Evolutionary conservation across 2,329 filamentous ascomycete species (phyloP).

Genomic region (Cordyceps tenuipes): DNA sequence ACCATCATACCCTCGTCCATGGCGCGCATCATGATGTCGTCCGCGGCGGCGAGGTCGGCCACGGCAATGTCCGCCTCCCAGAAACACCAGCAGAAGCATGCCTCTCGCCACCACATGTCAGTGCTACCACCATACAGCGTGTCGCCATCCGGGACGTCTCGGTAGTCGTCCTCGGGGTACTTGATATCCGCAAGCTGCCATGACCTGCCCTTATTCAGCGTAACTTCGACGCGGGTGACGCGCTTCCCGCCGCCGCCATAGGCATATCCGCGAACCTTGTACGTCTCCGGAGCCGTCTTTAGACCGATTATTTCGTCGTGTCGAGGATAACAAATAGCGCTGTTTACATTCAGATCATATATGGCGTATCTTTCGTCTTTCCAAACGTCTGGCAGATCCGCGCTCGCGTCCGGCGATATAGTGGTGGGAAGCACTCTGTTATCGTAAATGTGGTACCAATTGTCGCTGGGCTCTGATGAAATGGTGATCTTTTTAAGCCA

Average conservation of each 20-base stretch:
- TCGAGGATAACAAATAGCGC: slow-evolving; percentile 68
- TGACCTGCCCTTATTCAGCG: slow-evolving; percentile 70
- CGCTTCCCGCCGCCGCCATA: slow-evolving; percentile 82
- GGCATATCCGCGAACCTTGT: slow-evolving; percentile 71
- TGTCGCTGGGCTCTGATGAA: slow-evolving; percentile 71
- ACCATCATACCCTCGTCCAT: slow-evolving; percentile 88
- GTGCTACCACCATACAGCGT: slow-evolving; percentile 67
- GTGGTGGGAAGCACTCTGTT: slow-evolving; percentile 84
- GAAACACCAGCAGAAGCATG: slow-evolving; percentile 86
- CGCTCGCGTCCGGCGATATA: slow-evolving; percentile 72
- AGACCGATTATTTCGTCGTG: slow-evolving; percentile 63
- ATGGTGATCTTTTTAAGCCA: slow-evolving; percentile 80
- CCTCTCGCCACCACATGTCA: slow-evolving; percentile 75
- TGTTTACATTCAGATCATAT: slow-evolving; percentile 85
- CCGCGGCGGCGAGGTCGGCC: slow-evolving; percentile 50
- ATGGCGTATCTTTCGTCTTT: slow-evolving; percentile 86
- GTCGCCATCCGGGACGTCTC: slow-evolving; percentile 48
- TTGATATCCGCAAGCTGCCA: slow-evolving; percentile 72
- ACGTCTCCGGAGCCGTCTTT: slow-evolving; percentile 36
- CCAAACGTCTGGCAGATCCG: slow-evolving; percentile 69
- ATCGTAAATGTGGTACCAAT: slow-evolving; percentile 94
- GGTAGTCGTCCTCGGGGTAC: slow-evolving; percentile 81
- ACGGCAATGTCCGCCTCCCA: slow-evolving; percentile 68
- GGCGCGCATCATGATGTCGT: slow-evolving; percentile 70
- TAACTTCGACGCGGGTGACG: slow-evolving; percentile 74